Conservation (phyloP, 192 early-diverging fungal genomes). For the Rhizoclosmatium sp. region DNA sequence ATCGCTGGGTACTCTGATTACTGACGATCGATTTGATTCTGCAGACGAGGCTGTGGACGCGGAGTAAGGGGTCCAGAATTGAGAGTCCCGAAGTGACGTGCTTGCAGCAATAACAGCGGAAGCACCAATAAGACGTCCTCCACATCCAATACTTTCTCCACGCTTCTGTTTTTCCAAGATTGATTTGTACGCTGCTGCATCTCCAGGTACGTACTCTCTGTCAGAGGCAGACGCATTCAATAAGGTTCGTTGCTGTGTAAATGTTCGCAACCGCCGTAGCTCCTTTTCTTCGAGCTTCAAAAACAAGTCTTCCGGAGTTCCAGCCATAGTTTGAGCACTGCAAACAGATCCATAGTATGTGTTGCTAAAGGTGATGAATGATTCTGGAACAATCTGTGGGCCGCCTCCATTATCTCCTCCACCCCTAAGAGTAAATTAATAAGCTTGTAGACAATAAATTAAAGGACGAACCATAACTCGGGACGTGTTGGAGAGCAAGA, state of each 20-base stretch:
- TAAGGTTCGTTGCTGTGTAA: background rate
- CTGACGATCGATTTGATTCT: background rate
- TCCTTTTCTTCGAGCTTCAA: slow-evolving; percentile 1
- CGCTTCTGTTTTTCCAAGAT: slow-evolving; percentile 11
- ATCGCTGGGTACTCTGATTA: background rate
- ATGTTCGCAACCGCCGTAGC: background rate
- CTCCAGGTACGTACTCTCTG: background rate
- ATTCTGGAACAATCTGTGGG: background rate
- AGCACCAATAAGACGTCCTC: background rate
- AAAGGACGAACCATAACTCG: background rate
- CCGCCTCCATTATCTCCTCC: background rate
- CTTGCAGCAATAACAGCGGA: background rate
- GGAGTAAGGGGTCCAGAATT: background rate
- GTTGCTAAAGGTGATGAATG: slow-evolving; percentile 8
- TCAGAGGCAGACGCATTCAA: too few relatives aligned
- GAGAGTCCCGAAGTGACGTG: background rate
- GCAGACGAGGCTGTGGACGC: background rate
- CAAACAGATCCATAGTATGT: background rate
- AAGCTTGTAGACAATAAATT: background rate
- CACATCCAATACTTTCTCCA: slow-evolving; percentile 1
- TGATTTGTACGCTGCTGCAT: background rate
- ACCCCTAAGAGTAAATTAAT: background rate
- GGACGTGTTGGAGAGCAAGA: background rate
- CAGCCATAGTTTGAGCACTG: background rate
- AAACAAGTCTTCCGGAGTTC: background rate